phyloP scores from a whole-genome alignment of 1,284 basidiomycete species.

The Cronartium quercuum region DNA sequence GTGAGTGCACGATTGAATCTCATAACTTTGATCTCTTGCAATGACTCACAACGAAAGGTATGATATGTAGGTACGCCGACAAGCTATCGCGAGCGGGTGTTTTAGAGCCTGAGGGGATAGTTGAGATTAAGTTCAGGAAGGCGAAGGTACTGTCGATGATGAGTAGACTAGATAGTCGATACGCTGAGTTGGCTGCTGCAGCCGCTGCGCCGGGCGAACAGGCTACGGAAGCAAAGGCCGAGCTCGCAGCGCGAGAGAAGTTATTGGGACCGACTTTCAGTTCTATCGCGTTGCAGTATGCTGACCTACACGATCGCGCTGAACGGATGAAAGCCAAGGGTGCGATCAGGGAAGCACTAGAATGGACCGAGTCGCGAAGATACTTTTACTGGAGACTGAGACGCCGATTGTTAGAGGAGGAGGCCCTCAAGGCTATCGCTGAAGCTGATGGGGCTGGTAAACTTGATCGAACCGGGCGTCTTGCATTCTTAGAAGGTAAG shows the following conservation, averaged over 20 bases:
- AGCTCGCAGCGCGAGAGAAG: constrained; percentile 71
- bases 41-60: neutral
- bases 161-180: constrained; percentile 84
- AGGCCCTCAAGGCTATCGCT: constrained; percentile 30
- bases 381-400: constrained; percentile 95
- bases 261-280: constrained; percentile 82
- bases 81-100: constrained; percentile 93
- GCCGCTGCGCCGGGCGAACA: constrained; percentile 59
- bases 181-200: constrained; percentile 66
- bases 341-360: constrained; percentile 65
- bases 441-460: neutral
- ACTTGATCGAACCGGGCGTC: neutral
- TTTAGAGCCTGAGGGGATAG: constrained; percentile 92
- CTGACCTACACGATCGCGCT: constrained; percentile 82
- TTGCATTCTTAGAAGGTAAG: constrained; percentile 17
- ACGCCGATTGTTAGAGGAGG: constrained; percentile 51
- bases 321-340: constrained; percentile 99
- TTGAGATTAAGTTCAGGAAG: constrained; percentile 70
- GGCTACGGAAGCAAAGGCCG: constrained; percentile 58
- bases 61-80: constrained; percentile 59
- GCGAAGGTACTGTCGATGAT: constrained; percentile 85
- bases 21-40: neutral
- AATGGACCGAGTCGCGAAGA: constrained; percentile 56
- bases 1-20: constrained; percentile 55
- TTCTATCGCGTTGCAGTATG: constrained; percentile 87